Base-by-base conservation (phyloP, 2,329 filamentous ascomycete species). In the Exophiala calicioides region DNA sequence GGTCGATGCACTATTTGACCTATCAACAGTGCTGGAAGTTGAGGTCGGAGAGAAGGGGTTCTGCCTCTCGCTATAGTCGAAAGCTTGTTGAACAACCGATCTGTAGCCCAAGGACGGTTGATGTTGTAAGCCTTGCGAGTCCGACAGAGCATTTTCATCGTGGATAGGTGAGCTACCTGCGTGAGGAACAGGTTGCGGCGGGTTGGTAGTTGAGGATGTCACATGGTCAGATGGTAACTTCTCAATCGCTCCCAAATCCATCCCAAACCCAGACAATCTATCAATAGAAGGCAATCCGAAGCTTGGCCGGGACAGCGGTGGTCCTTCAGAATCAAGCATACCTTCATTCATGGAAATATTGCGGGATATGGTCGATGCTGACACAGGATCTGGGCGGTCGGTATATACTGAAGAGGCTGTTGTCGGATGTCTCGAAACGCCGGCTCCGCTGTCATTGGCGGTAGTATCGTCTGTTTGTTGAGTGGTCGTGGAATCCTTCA, bases 11-110 rank as follows among this genome's bases (percentile, higher is more conserved):
- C 81, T 85, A 55, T 84, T 78, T 42, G 78, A 82, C 50, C 82
- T 70, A 26, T 67, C 71, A n/a, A 81, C 66, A 30, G 68, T 75
- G 42, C 69, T 71, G n/a, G 64, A 66, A 26, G 67, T 68, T 15
- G 76, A 76, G 31, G 73, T 64, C 7, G 77, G 76, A 3, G 77
- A 76, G 7, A 73, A 69, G 3, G 79, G 78, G 31, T 74, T 68
- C 4, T 72, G 71, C 27, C 79, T 78, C 51, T 81, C 75, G 19
- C 67, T 70, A 34, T 75, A 71, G 58, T 84, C 81, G 59, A 86
- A 86, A 12, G 82, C 82, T 60, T 83, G 78, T 56, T 84, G 72
- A 3, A 86, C 82, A 10, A 80, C 77, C 1, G 80, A 78, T 26
- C 67, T 68, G 58, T 80, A 81, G n/a, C 79, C 78, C 13, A 73